Evolutionary conservation across 495 filamentous ascomycete genomes (phyloP).

Genomic region (Amphirosellinia nigrospora): DNA sequence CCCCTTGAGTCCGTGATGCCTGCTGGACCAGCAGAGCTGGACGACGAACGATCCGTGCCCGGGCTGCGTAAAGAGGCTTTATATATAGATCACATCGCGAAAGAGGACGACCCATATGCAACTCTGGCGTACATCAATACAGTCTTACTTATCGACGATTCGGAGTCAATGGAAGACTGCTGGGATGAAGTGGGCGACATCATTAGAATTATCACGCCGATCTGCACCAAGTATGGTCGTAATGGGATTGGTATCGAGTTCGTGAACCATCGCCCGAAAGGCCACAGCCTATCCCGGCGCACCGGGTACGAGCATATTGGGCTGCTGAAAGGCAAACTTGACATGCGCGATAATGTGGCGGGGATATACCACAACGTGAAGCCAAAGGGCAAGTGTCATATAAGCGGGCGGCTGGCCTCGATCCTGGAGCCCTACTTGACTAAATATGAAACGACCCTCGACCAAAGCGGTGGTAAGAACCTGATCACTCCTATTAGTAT

Average conservation of each 20-base stretch:
- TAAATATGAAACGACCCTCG: conserved; percentile 31
- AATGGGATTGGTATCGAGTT: conserved; percentile 90
- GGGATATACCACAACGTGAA: conserved; percentile 56
- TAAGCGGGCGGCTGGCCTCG: conserved; percentile 66
- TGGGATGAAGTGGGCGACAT: conserved; percentile 75
- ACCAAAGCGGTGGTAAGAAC: conserved; percentile 42
- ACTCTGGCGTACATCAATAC: conserved; percentile 74
- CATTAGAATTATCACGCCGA: conserved; percentile 73
- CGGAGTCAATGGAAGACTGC: conserved; percentile 76
- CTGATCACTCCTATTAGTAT: conserved; percentile 78
- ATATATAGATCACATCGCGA: conserved; percentile 1
- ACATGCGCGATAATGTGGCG: conserved; percentile 56
- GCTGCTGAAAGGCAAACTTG: conserved; percentile 67
- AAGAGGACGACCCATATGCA: neutral
- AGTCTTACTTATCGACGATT: conserved; percentile 86
- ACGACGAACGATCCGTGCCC: neutral
- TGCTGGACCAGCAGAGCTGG: neutral
- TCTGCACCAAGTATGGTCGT: conserved; percentile 73
- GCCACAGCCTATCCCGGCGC: conserved; percentile 53
- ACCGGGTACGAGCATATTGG: conserved; percentile 59
- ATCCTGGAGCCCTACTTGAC: conserved; percentile 69
- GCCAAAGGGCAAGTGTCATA: conserved; percentile 38
- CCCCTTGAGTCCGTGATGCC: conserved; percentile 20
- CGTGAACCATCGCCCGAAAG: conserved; percentile 63
- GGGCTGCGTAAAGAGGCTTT: neutral